Evolutionary conservation across 257 asterid species (phyloP).

Genomic region (Nicotiana knightiana): DNA sequence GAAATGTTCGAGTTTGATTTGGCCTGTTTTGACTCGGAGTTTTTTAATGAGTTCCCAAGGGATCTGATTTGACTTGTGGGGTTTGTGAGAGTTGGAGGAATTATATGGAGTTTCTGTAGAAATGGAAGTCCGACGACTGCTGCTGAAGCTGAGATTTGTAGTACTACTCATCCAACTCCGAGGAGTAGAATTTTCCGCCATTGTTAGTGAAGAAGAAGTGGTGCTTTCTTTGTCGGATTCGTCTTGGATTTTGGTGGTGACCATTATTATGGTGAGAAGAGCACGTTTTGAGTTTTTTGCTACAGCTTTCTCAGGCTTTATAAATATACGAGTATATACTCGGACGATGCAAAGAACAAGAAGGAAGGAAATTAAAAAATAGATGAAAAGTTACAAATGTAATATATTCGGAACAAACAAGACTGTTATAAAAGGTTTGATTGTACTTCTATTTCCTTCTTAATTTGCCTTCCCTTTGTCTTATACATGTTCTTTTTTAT

Average conservation of each 20-base stretch:
- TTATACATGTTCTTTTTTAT: no score
- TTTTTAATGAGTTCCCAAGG: constrained; percentile 42
- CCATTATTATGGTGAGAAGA: constrained; percentile 20
- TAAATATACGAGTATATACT: background rate
- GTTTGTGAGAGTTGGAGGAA: constrained; percentile 22
- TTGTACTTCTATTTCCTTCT: no score
- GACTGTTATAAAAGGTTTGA: no score
- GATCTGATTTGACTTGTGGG: constrained; percentile 41
- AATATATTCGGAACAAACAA: no score
- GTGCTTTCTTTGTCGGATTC: constrained; percentile 47
- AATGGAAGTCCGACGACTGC: constrained; percentile 38
- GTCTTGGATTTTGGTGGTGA: constrained; percentile 28
- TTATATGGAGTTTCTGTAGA: constrained; percentile 10
- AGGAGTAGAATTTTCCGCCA: constrained; percentile 30
- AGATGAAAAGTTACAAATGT: no score
- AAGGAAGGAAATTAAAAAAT: no score
- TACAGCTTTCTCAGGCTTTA: constrained; percentile 24
- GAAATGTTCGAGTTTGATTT: constrained; percentile 38
- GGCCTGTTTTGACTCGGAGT: constrained; percentile 34
- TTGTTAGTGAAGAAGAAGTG: constrained; percentile 37
- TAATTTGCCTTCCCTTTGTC: no score
- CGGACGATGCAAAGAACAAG: no score
- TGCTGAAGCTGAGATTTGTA: constrained; percentile 29
- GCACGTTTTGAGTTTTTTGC: constrained; percentile 20
- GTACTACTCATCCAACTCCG: constrained; percentile 43